Evolutionary conservation across 1,284 basidiomycete genomes (phyloP).

Genomic region (Moesziomyces globuligerus): DNA sequence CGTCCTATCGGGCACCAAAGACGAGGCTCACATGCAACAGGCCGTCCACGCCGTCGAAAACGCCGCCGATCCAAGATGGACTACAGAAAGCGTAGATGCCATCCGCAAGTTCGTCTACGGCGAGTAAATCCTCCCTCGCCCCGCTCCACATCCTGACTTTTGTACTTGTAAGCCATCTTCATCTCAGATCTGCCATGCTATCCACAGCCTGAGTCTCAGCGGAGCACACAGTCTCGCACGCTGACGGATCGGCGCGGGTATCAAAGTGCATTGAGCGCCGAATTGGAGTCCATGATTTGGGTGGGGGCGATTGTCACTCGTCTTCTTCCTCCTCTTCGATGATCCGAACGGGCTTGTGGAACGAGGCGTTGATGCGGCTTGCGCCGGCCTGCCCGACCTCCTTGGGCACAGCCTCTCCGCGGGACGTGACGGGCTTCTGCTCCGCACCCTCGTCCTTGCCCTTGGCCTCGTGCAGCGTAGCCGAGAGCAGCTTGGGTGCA

Average conservation of each 20-base stretch:
- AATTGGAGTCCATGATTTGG: no score
- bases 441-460: background rate
- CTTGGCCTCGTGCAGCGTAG: conserved; percentile 24
- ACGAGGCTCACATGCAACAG: conserved; percentile 57
- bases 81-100: conserved; percentile 36
- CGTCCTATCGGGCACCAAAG: conserved; percentile 56
- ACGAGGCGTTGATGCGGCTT: conserved; percentile 23
- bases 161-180: no score
- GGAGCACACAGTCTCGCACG: no score
- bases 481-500: conserved; percentile 40
- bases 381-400: conserved; percentile 3
- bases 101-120: conserved; percentile 60
- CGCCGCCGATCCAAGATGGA: conserved; percentile 20
- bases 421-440: background rate
- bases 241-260: no score
- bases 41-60: conserved; percentile 49
- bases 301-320: conserved; percentile 16
- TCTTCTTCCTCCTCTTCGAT: conserved; percentile 56
- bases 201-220: no score
- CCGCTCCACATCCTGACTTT: no score
- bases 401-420: background rate
- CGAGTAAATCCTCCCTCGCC: conserved; percentile 35
- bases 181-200: no score
- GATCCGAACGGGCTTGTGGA: conserved; percentile 42
- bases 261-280: no score